These are phyloP conservation scores for Carex kokanica DNA, from an alignment of 176 grass and related monocot genomes.

Conservation along the genomic window DNA sequence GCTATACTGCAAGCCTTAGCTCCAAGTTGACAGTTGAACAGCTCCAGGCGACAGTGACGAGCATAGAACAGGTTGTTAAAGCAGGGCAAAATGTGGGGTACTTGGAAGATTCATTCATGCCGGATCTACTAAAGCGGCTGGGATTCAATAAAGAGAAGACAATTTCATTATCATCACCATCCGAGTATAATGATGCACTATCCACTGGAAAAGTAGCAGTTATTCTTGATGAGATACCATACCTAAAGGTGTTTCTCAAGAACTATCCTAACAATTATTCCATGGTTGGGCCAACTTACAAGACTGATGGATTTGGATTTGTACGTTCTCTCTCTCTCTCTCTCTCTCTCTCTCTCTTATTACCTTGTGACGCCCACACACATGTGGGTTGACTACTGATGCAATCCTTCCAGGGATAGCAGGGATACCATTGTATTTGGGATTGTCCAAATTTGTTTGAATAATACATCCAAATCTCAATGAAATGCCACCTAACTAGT, in stretches of 20 bases:
- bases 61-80: constrained; percentile 53
- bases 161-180: constrained; percentile 46
- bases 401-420: neutral
- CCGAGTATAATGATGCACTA: constrained; percentile 57
- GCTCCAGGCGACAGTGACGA: constrained; percentile 66
- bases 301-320: constrained; percentile 81
- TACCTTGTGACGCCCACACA: neutral
- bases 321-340: constrained; percentile 50
- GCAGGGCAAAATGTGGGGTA: constrained; percentile 54
- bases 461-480: neutral
- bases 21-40: constrained; percentile 84
- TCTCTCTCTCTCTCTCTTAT: neutral
- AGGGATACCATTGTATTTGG: neutral
- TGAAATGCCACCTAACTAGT: neutral
- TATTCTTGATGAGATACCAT: constrained; percentile 88
- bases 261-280: constrained; percentile 53
- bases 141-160: constrained; percentile 51
- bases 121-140: constrained; percentile 47
- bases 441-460: neutral
- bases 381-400: neutral
- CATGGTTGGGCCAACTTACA: constrained; percentile 66
- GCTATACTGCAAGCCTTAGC: constrained; percentile 84
- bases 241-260: constrained; percentile 68
- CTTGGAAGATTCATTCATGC: constrained; percentile 66
- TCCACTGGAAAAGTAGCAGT: constrained; percentile 56